Percentiles rank a stretch among this genome's conserved stretches.
Conservation (phyloP, 2,329 filamentous ascomycete species). For the Coniochaeta prunicola region DNA sequence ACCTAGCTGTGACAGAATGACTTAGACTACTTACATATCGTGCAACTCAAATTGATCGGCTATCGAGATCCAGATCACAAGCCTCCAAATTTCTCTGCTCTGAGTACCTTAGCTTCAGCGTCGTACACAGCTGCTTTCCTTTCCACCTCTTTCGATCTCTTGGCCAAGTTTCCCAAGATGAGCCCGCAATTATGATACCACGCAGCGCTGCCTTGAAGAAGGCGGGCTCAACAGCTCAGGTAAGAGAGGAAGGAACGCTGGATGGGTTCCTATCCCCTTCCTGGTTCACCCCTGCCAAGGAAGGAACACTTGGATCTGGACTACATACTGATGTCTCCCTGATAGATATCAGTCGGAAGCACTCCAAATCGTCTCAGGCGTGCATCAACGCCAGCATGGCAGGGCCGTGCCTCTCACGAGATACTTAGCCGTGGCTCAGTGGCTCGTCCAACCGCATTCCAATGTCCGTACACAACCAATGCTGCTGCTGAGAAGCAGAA, state of each 20-base stretch:
- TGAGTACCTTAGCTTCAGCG: too few species aligned
- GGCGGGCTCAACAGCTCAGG: conserved; percentile 26
- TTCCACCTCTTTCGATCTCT: not conserved
- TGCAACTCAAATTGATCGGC: not conserved
- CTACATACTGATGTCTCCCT: not conserved
- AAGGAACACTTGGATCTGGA: too few species aligned
- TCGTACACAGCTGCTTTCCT: too few species aligned
- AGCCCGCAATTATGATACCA: conserved; percentile 27
- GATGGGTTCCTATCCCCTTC: not conserved
- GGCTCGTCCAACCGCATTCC: not conserved
- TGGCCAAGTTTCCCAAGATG: conserved; percentile 3
- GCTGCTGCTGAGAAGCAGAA: conserved; percentile 38
- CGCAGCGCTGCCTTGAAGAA: conserved; percentile 31
- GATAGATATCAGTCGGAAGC: not conserved
- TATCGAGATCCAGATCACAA: not conserved
- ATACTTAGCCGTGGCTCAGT: not conserved
- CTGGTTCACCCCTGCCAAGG: too few species aligned
- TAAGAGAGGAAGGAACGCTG: conserved; percentile 14
- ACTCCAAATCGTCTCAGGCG: not conserved
- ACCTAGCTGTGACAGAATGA: too few species aligned
- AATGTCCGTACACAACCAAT: conserved; percentile 27
- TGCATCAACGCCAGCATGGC: not conserved
- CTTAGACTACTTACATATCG: not conserved
- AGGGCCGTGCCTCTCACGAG: not conserved
- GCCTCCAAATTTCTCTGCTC: not conserved